Base-by-base conservation (phyloP, 164 flowering plant species). In the Tetrastigma voinierianum region DNA sequence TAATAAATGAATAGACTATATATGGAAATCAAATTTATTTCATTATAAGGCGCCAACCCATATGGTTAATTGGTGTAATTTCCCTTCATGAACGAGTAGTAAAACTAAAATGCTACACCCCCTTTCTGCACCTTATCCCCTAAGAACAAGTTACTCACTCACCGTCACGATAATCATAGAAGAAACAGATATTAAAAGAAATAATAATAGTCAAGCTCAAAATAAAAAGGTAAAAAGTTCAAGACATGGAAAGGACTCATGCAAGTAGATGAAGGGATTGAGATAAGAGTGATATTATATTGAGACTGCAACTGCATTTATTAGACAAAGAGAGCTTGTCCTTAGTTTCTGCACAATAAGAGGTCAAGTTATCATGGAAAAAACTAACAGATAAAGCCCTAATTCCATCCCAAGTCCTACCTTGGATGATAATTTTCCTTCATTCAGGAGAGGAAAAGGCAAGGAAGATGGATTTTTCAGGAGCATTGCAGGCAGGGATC, bases 81-180 rank as follows among this genome's bases (percentile, higher is more conserved):
- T 19, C 13, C 17, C 32, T 45, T 18, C 18, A 46, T 44, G 32
- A 45, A 60, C 18, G 64, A 60, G 51, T 45, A 59, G 45, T n/a
- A 10, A 17, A 44, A 11, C 8, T 10, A 46, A 44, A 14, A 10
- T 13, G 21, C 24, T 40, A 21, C 40, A 40, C 8, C 20, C 20
- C 65, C 24, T 17, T 17, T 53, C 12, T 54, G 63, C 58, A 43
- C 72, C 73, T 69, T 69, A 74, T 74, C 77, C 59, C 59, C 55
- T 19, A 54, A 60, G 69, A n/a, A n/a, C 69, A 73, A 70, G 61
- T 47, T 17, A 47, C 51, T 46, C 74, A 61, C 70, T 46, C 59
- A 43, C 68, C 43, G 69, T 71, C 65, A 57, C 52, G 59, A n/a
- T 66, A 46, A 18, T 49, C 40, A 20, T 52, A 46, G 46, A 11